Conservation (phyloP, 2,329 filamentous ascomycete genomes). For the Verticillium nubilum region DNA sequence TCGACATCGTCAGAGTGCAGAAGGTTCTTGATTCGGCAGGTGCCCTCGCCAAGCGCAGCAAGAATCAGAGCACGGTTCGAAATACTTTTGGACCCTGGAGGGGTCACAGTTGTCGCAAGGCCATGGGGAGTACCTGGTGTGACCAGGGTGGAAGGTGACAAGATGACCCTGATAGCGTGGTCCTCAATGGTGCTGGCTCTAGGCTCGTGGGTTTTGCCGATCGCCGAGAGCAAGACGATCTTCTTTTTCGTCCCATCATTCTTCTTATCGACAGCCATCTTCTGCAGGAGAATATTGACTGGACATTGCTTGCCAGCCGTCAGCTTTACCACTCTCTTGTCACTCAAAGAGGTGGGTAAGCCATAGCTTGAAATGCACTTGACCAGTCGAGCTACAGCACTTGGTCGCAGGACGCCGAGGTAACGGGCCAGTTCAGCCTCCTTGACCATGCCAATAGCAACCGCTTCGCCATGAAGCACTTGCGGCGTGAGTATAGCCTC, state of each 20-base stretch:
- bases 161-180: conserved; percentile 71
- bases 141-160: conserved; percentile 74
- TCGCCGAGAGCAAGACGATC: conserved; percentile 84
- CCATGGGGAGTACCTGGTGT: conserved; percentile 62
- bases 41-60: conserved; percentile 80
- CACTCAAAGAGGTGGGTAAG: conserved; percentile 76
- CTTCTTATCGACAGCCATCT: conserved; percentile 99
- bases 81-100: conserved; percentile 95
- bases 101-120: conserved; percentile 70
- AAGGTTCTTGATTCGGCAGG: conserved; percentile 84
- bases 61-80: conserved; percentile 94
- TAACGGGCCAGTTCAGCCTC: conserved; percentile 91
- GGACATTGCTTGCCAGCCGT: conserved; percentile 84
- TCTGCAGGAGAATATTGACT: conserved; percentile 77
- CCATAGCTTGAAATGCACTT: conserved; percentile 96
- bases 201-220: conserved; percentile 82
- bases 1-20: conserved; percentile 96
- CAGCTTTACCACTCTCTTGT: conserved; percentile 75
- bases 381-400: conserved; percentile 80
- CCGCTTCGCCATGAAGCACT: conserved; percentile 89
- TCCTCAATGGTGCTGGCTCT: conserved; percentile 89
- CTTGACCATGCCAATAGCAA: conserved; percentile 97
- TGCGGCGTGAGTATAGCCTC: conserved; percentile 95
- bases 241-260: conserved; percentile 95
- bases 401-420: conserved; percentile 77